These are phyloP conservation scores for Platismatia glauca DNA, from an alignment of 495 filamentous ascomycete species.

Conservation along the genomic window DNA sequence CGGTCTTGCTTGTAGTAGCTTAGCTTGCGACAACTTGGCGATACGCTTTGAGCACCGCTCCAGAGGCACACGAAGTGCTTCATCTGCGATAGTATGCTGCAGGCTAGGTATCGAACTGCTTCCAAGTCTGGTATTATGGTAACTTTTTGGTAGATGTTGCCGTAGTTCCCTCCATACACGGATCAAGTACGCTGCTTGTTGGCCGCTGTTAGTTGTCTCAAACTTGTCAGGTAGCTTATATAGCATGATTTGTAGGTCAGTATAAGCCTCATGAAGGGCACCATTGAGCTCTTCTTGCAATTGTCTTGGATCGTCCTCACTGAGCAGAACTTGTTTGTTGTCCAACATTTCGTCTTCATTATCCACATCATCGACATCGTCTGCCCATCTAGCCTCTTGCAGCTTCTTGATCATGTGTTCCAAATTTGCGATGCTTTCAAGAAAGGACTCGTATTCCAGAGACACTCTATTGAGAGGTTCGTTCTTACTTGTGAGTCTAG, in stretches of 20 bases:
- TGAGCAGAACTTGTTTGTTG: slow-evolving; percentile 44
- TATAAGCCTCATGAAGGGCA: slow-evolving; percentile 50
- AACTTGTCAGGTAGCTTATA: slow-evolving; percentile 36
- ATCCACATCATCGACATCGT: slow-evolving; percentile 62
- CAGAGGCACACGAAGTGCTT: slow-evolving; percentile 23
- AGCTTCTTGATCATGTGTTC: slow-evolving; percentile 56
- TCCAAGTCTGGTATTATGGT: slow-evolving; percentile 31
- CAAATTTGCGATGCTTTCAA: slow-evolving; percentile 50
- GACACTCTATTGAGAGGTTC: slow-evolving; percentile 52
- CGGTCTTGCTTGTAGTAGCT: slow-evolving; percentile 38
- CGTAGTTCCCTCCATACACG: slow-evolving; percentile 70
- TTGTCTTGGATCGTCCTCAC: slow-evolving; percentile 59
- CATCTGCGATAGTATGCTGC: slow-evolving; percentile 25
- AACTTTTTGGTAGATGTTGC: slow-evolving; percentile 47
- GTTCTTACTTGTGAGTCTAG: slow-evolving; percentile 55
- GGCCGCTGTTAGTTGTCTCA: slow-evolving; percentile 36
- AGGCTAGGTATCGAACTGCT: slow-evolving; percentile 30
- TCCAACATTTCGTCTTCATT: slow-evolving; percentile 64
- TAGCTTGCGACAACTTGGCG: slow-evolving; percentile 21
- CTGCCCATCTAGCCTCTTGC: slow-evolving; percentile 61
- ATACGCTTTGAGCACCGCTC: slow-evolving; percentile 25
- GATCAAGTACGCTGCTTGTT: slow-evolving; percentile 61
- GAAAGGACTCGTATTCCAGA: slow-evolving; percentile 58
- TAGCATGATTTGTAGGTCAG: slow-evolving; percentile 49
- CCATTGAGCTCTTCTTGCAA: slow-evolving; percentile 52